Conservation (phyloP, 2,329 filamentous ascomycete species). For the Fusarium robinianum region DNA sequence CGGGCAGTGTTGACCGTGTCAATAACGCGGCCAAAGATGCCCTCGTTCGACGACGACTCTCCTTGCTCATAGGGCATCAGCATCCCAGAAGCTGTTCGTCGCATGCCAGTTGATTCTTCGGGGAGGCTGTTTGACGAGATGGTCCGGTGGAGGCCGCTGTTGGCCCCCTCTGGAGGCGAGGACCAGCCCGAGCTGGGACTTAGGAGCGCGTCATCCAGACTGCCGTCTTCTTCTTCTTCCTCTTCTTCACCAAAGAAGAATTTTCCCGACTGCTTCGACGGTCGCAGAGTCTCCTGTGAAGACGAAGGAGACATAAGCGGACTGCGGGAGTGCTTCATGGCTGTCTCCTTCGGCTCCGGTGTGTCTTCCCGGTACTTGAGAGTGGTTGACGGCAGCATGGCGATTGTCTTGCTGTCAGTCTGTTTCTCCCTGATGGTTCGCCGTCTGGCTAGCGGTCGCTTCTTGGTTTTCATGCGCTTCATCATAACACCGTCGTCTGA, state of each 20-base stretch:
- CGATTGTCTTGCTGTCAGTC: slow-evolving; percentile 80
- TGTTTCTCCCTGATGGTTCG: slow-evolving; percentile 47
- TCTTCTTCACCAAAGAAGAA: slow-evolving; percentile 65
- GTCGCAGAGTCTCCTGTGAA: slow-evolving; percentile 80
- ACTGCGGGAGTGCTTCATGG: slow-evolving; percentile 64
- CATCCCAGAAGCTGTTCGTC: slow-evolving; percentile 84
- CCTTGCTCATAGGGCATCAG: slow-evolving; percentile 85
- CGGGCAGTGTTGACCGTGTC: slow-evolving; percentile 77
- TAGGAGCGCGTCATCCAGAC: slow-evolving; percentile 46
- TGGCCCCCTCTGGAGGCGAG: slow-evolving; percentile 33
- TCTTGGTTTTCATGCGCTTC: slow-evolving; percentile 65
- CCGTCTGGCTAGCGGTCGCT: slow-evolving; percentile 54
- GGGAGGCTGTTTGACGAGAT: slow-evolving; percentile 54
- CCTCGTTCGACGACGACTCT: slow-evolving; percentile 62
- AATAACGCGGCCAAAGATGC: slow-evolving; percentile 77
- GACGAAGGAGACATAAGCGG: slow-evolving; percentile 70
- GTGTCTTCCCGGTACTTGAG: slow-evolving; percentile 83
- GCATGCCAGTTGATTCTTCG: slow-evolving; percentile 65
- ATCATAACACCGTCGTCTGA: slow-evolving; percentile 85
- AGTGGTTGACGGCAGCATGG: slow-evolving; percentile 84
- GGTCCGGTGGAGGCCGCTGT: slow-evolving; percentile 50
- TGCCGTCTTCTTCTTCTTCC: slow-evolving; percentile 62
- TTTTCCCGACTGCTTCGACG: slow-evolving; percentile 67
- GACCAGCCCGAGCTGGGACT: slow-evolving; percentile 41
- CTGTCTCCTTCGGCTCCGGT: slow-evolving; percentile 66